Conservation (phyloP, 1,284 basidiomycete genomes). For the Malassezia dermatis region DNA sequence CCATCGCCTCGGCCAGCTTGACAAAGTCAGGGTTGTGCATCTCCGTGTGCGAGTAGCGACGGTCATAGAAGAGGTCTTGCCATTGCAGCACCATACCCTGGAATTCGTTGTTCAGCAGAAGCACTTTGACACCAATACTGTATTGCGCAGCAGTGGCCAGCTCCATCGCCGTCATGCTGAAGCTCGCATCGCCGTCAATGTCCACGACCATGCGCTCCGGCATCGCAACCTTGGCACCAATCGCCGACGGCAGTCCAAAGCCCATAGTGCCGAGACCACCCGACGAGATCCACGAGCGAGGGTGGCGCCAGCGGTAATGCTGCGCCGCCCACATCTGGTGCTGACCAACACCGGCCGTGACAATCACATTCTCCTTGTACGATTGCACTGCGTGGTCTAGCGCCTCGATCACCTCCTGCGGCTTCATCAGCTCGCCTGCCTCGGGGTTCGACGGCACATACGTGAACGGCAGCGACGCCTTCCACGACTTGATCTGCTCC, state of each 20-base stretch:
- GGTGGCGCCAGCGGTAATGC: constrained; percentile 78
- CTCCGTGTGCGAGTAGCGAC: constrained; percentile 80
- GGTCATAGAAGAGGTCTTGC: constrained; percentile 94
- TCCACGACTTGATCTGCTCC: constrained; percentile 65
- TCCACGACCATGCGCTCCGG: constrained; percentile 89
- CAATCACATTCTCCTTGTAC: constrained; percentile 74
- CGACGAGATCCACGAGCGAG: constrained; percentile 83
- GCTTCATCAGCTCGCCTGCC: constrained; percentile 67
- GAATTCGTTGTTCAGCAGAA: constrained; percentile 49
- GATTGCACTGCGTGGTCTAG: constrained; percentile 59
- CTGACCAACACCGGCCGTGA: constrained; percentile 91
- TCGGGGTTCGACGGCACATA: constrained; percentile 59
- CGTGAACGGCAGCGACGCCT: constrained; percentile 78
- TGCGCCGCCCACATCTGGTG: constrained; percentile 99
- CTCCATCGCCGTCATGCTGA: constrained; percentile 98
- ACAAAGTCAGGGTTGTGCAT: constrained; percentile 95
- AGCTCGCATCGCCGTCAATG: constrained; percentile 92
- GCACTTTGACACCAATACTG: constrained; percentile 80
- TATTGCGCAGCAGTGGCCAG: constrained; percentile 83
- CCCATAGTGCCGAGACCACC: constrained; percentile 92
- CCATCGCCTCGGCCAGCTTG: constrained; percentile 76
- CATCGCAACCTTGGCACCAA: constrained; percentile 91
- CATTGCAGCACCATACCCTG: constrained; percentile 93
- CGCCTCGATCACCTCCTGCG: constrained; percentile 91
- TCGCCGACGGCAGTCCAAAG: constrained; percentile 83